Conservation (phyloP, 2,329 filamentous ascomycete species). For the Cladophialophora bantiana region DNA sequence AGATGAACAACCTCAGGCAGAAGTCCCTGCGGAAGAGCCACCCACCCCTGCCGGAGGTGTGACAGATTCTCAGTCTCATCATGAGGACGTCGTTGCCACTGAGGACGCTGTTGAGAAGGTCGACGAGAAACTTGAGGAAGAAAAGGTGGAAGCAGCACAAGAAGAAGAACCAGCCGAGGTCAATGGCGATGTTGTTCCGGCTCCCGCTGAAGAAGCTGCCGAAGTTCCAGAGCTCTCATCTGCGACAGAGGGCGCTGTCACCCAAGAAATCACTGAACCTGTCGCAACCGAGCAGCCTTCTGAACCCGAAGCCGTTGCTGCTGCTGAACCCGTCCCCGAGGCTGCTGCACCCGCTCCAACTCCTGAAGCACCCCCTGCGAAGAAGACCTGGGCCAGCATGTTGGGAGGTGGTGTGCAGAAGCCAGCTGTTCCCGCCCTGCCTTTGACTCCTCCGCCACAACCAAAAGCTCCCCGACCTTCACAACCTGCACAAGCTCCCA, state of each 20-base stretch:
- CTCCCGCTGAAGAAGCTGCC: conserved; percentile 51
- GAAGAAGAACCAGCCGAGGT: conserved; percentile 49
- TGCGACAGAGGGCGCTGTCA: conserved; percentile 29
- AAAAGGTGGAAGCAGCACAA: conserved; percentile 41
- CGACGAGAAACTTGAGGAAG: conserved; percentile 78
- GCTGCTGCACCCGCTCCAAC: conserved; percentile 52
- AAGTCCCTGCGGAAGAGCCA: conserved; percentile 43
- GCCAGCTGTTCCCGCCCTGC: conserved; percentile 48
- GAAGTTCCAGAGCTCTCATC: conserved; percentile 25
- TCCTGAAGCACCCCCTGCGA: conserved; percentile 58
- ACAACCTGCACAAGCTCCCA: conserved; percentile 45
- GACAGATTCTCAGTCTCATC: conserved; percentile 52
- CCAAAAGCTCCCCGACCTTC: conserved; percentile 45
- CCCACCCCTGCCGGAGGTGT: conserved; percentile 51
- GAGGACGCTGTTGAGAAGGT: conserved; percentile 62
- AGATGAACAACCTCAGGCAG: conserved; percentile 46
- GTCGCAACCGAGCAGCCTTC: conserved; percentile 50
- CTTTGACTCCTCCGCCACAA: conserved; percentile 48
- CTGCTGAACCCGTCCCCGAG: conserved; percentile 53
- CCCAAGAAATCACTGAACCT: conserved; percentile 59
- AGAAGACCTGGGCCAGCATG: conserved; percentile 70
- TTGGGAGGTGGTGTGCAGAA: conserved; percentile 51
- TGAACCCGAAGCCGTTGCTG: conserved; percentile 49
- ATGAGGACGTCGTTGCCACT: conserved; percentile 43
- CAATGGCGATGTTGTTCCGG: conserved; percentile 53